These are phyloP conservation scores for Astrothelium subdiscretum DNA, from an alignment of 495 filamentous ascomycete species.

Conservation along the genomic window DNA sequence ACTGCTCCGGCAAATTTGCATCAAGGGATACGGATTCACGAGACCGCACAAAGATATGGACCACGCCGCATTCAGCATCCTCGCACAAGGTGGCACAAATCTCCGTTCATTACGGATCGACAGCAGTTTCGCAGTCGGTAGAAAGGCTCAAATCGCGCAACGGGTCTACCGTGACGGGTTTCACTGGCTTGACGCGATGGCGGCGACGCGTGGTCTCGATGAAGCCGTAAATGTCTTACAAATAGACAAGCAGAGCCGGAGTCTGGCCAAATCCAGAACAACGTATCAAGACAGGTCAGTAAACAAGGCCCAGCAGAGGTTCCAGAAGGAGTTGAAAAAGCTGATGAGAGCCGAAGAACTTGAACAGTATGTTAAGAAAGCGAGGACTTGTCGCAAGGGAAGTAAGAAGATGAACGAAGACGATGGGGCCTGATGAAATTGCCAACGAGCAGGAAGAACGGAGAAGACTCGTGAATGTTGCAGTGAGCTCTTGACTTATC, in stretches of 20 bases:
- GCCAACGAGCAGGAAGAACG: neutral
- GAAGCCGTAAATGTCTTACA: slow-evolving; percentile 19
- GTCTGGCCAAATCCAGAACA: too few species aligned
- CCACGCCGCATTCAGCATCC: slow-evolving; percentile 15
- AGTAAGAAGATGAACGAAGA: neutral
- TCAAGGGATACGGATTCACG: slow-evolving; percentile 11
- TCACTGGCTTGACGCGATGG: slow-evolving; percentile 22
- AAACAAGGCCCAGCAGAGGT: slow-evolving; percentile 6
- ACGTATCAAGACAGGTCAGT: too few species aligned
- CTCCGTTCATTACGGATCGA: slow-evolving; percentile 15
- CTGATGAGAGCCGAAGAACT: neutral
- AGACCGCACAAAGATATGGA: slow-evolving; percentile 19
- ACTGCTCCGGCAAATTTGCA: slow-evolving; percentile 14
- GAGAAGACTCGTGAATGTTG: neutral
- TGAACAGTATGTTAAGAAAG: neutral
- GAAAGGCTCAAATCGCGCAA: slow-evolving; percentile 14
- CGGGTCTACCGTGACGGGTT: slow-evolving; percentile 21
- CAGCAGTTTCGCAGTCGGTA: too few species aligned
- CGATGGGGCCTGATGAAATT: neutral
- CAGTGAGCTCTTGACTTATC: neutral
- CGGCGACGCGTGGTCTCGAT: slow-evolving; percentile 14
- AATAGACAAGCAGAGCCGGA: slow-evolving; percentile 8
- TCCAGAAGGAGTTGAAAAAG: slow-evolving; percentile 8
- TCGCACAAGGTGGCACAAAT: slow-evolving; percentile 17
- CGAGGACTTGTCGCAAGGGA: neutral